phyloP scores from a whole-genome alignment of 768 basidiomycete species.

The Collybia sp. region DNA sequence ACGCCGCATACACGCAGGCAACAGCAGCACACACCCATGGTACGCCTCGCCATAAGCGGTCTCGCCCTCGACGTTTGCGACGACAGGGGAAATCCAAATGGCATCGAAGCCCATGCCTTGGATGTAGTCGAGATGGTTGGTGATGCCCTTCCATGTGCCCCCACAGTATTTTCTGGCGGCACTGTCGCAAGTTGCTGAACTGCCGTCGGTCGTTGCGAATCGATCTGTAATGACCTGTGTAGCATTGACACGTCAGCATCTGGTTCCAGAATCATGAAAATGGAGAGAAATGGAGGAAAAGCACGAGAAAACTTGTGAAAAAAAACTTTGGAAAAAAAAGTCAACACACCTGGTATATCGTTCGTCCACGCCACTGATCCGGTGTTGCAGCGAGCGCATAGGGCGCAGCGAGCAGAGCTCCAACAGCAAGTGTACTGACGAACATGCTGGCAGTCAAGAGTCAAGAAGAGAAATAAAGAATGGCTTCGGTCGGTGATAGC shows the following conservation, averaged over 20 bases:
- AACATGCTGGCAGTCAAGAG: too few relatives aligned
- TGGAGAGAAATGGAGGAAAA: not conserved
- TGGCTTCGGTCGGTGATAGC: too few relatives aligned
- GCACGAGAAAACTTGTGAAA: too few relatives aligned
- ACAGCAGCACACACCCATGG: constrained; percentile 69
- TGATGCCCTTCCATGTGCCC: constrained; percentile 63
- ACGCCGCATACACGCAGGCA: not conserved
- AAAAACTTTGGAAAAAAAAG: not conserved
- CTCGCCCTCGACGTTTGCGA: constrained; percentile 52
- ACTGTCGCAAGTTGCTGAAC: constrained; percentile 46
- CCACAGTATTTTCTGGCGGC: constrained; percentile 60
- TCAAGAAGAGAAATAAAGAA: too few relatives aligned
- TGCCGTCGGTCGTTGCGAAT: constrained; percentile 49
- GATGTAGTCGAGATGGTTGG: constrained; percentile 69
- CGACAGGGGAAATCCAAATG: constrained; percentile 74
- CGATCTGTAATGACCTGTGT: constrained; percentile 59
- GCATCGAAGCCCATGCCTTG: constrained; percentile 72
- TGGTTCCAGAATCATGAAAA: not conserved
- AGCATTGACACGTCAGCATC: too few relatives aligned
- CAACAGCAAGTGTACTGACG: too few relatives aligned
- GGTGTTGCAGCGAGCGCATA: constrained; percentile 4
- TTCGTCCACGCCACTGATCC: constrained; percentile 6
- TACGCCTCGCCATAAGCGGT: constrained; percentile 69
- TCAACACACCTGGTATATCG: constrained; percentile 9
- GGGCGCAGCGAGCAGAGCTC: not conserved